Evolutionary conservation across 768 basidiomycete species (phyloP).

Genomic region (Mycena polygramma): DNA sequence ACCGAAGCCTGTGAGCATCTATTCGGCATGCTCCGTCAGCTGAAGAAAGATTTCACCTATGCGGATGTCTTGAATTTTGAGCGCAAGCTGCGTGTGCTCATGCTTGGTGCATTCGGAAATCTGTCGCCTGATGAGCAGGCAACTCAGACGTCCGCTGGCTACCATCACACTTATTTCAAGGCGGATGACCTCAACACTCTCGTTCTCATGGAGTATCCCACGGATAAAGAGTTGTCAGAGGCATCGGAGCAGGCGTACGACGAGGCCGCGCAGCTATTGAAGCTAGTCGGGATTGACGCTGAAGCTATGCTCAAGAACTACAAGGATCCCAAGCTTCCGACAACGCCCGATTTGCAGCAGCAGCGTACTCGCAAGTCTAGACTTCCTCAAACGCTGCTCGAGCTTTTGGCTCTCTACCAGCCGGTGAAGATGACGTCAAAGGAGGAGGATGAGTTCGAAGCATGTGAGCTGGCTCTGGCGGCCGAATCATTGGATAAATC

Average conservation of each 20-base stretch:
- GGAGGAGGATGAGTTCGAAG: conserved; percentile 26
- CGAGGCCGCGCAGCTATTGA: conserved; percentile 35
- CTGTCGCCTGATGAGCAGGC: conserved; percentile 31
- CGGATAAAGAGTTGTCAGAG: conserved; percentile 31
- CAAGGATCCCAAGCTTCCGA: conserved; percentile 4
- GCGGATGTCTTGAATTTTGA: conserved; percentile 38
- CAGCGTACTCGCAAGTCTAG: neutral
- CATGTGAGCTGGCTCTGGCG: conserved; percentile 35
- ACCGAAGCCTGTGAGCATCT: conserved; percentile 47
- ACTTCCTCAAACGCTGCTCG: conserved; percentile 25
- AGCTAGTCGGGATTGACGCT: conserved; percentile 32
- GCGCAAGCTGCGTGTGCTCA: conserved; percentile 39
- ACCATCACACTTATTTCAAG: conserved; percentile 41
- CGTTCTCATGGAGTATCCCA: conserved; percentile 33
- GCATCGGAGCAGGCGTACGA: conserved; percentile 32
- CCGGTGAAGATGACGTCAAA: neutral
- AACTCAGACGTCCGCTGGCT: conserved; percentile 36
- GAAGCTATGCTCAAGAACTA: conserved; percentile 27
- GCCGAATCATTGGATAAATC: conserved; percentile 34
- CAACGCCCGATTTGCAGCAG: neutral
- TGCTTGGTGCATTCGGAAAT: conserved; percentile 32
- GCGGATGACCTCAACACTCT: conserved; percentile 31
- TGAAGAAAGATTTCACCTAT: conserved; percentile 42
- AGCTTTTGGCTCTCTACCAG: conserved; percentile 26
- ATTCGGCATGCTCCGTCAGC: conserved; percentile 41